Percentiles rank a stretch among this genome's conserved stretches.
phyloP scores from a whole-genome alignment of 73 alveolate species.

The Urostyla sp. region DNA sequence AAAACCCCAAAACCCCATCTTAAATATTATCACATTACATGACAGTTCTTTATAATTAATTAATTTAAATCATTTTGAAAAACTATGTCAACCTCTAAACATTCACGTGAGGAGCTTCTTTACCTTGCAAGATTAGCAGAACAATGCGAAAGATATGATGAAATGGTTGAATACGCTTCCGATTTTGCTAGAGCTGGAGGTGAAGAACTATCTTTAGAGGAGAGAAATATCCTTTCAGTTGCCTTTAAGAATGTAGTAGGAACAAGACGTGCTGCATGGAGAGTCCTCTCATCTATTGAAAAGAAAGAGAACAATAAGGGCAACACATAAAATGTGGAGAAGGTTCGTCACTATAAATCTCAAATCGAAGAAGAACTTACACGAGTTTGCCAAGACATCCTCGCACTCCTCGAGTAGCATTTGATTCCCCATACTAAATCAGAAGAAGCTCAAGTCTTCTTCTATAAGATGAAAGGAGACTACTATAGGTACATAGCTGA shows the following conservation, averaged over 20 bases:
- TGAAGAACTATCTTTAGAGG: slow-evolving; percentile 84
- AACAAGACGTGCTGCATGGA: slow-evolving; percentile 87
- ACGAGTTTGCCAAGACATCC: slow-evolving; percentile 76
- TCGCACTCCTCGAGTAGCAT: slow-evolving; percentile 75
- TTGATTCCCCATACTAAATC: slow-evolving; percentile 72
- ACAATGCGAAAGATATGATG: slow-evolving; percentile 86
- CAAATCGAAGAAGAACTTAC: slow-evolving; percentile 84
- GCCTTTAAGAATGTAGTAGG: slow-evolving; percentile 93
- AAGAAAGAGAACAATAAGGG: slow-evolving; percentile 83
- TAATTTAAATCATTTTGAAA: neutral
- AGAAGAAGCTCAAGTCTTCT: slow-evolving; percentile 87
- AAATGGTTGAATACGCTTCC: slow-evolving; percentile 83
- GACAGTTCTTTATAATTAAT: too few relatives aligned
- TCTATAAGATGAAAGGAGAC: slow-evolving; percentile 85
- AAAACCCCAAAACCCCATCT: too few relatives aligned
- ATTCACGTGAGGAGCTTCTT: slow-evolving; percentile 69
- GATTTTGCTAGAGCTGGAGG: slow-evolving; percentile 68
- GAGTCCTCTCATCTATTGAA: slow-evolving; percentile 81
- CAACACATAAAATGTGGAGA: slow-evolving; percentile 70
- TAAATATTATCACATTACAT: too few relatives aligned
- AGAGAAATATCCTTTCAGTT: slow-evolving; percentile 84
- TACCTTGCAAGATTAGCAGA: slow-evolving; percentile 82
- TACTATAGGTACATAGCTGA: slow-evolving; percentile 83
- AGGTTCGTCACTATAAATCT: slow-evolving; percentile 77
- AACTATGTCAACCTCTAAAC: slow-evolving; percentile 15